These are phyloP conservation scores for Eucalyptus cladocalyx DNA, from an alignment of 345 rosid genomes.

Conservation along the genomic window DNA sequence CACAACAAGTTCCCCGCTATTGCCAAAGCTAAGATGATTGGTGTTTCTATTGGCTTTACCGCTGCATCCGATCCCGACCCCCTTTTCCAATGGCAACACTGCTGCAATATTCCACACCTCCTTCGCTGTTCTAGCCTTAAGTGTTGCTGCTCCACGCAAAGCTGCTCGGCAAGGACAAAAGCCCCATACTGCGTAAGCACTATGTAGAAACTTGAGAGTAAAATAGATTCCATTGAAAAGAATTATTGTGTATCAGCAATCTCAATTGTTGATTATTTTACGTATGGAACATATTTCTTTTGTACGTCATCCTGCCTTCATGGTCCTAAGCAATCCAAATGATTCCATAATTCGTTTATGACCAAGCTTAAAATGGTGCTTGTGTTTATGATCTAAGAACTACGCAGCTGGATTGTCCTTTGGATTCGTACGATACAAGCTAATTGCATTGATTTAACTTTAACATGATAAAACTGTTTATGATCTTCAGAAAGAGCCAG, in stretches of 20 bases:
- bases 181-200: neutral
- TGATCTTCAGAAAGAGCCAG: neutral
- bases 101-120: conserved; percentile 77
- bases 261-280: neutral
- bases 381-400: neutral
- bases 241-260: neutral
- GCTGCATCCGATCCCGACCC: conserved; percentile 2
- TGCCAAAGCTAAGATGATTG: conserved; percentile 16
- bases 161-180: conserved; percentile 21
- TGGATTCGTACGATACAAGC: neutral
- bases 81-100: conserved; percentile 61
- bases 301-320: neutral
- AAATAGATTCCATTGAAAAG: neutral
- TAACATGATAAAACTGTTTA: neutral
- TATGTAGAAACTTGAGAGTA: neutral
- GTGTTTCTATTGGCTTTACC: conserved; percentile 21
- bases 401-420: neutral
- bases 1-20: conserved; percentile 36
- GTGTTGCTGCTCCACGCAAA: conserved; percentile 85
- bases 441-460: neutral
- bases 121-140: conserved; percentile 83
- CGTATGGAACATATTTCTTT: neutral
- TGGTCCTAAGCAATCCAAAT: neutral
- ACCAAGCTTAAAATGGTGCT: neutral
- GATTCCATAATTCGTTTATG: neutral